Conservation (phyloP, 352 stramenopile species). For the Poterioochromonas sp. region DNA sequence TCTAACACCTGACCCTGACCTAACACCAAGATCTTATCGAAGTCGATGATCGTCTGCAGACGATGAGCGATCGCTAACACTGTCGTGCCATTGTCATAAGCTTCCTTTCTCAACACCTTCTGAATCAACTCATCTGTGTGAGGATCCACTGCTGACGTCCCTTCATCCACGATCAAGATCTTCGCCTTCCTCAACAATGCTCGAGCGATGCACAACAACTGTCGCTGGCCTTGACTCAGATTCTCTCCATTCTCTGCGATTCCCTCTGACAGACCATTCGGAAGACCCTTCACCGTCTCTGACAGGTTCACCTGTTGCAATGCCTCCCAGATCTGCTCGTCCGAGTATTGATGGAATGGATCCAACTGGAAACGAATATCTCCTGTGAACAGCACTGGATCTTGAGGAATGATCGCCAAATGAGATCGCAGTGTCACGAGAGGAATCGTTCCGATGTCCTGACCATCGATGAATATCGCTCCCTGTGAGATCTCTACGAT, state of each 20-base stretch:
- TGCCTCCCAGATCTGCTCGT: constrained; percentile 58
- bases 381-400: constrained; percentile 85
- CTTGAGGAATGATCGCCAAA: constrained; percentile 84
- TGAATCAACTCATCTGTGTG: constrained; percentile 74
- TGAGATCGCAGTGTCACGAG: constrained; percentile 62
- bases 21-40: constrained; percentile 88
- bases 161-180: constrained; percentile 87
- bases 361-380: constrained; percentile 80
- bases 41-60: constrained; percentile 90
- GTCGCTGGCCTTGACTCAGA: constrained; percentile 6
- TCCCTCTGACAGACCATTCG: not conserved
- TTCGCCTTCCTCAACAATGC: constrained; percentile 17
- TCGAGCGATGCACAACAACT: constrained; percentile 21
- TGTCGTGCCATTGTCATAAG: constrained; percentile 81
- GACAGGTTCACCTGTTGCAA: constrained; percentile 63
- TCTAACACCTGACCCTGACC: constrained; percentile 79
- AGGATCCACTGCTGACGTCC: constrained; percentile 67
- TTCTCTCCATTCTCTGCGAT: constrained; percentile 42
- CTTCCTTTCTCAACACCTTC: constrained; percentile 56
- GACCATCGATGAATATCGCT: constrained; percentile 68
- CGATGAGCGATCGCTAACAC: constrained; percentile 95
- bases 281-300: constrained; percentile 40
- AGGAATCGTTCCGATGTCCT: constrained; percentile 66
- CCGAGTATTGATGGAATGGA: constrained; percentile 67
- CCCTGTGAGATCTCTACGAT: constrained; percentile 60